Conservation (phyloP, 2,329 filamentous ascomycete species). For the Graphilbum ipis-grandicollis region DNA sequence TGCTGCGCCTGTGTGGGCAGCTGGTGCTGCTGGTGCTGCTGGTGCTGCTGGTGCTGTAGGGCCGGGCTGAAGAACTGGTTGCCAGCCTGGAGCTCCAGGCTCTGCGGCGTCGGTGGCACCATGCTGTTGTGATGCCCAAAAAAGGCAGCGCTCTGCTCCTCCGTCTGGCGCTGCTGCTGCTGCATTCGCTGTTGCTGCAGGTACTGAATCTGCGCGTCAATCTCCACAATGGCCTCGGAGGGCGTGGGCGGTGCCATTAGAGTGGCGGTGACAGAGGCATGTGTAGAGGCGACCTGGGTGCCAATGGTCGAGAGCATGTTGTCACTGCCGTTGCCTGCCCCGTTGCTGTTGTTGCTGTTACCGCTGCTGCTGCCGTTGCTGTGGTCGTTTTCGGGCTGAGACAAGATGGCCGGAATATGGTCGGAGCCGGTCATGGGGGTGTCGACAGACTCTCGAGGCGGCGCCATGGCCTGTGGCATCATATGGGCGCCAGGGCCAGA, state of each 20-base stretch:
- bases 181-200: conserved; percentile 46
- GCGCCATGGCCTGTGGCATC: conserved; percentile 4
- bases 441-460: conserved; percentile 24
- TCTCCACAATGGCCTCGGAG: conserved; percentile 35
- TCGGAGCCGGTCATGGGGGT: conserved; percentile 31
- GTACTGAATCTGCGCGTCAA: conserved; percentile 50
- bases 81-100: conserved; percentile 54
- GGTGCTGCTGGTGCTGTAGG: conserved; percentile 32
- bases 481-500: conserved; percentile 12
- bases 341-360: conserved; percentile 18
- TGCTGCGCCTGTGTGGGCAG: conserved; percentile 14
- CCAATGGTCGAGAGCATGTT: conserved; percentile 25
- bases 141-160: conserved; percentile 38
- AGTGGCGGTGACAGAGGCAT: conserved; percentile 25
- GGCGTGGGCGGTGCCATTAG: conserved; percentile 28
- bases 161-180: conserved; percentile 39
- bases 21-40: conserved; percentile 33
- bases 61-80: conserved; percentile 36
- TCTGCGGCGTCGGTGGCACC: conserved; percentile 66
- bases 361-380: conserved; percentile 21
- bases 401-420: conserved; percentile 16
- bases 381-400: conserved; percentile 11
- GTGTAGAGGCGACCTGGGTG: conserved; percentile 7
- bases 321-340: conserved; percentile 18
- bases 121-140: conserved; percentile 38